A percentile compares a stretch with the other conserved stretches of the same genome.
phyloP scores from a whole-genome alignment of 257 asterid genomes.

The Rehmannia glutinosa region DNA sequence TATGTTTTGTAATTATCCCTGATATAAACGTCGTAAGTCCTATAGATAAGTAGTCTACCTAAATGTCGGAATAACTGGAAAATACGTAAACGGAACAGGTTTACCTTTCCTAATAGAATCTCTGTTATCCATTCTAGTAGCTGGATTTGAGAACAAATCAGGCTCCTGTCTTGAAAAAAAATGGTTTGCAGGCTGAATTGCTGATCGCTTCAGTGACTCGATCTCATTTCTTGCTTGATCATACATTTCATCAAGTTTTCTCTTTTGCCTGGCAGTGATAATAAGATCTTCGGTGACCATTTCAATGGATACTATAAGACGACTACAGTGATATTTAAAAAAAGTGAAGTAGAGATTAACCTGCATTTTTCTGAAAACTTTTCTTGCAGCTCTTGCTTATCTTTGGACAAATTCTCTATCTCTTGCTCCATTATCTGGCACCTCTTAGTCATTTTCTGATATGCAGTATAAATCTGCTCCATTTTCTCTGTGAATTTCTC shows the following conservation, averaged over 20 bases:
- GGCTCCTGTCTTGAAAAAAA: conserved; percentile 65
- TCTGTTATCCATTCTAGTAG: conserved; percentile 59
- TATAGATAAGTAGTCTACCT: neutral
- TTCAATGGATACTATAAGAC: neutral
- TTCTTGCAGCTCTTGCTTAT: conserved; percentile 90
- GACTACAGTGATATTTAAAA: neutral
- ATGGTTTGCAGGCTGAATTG: conserved; percentile 71
- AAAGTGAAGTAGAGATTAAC: conserved; percentile 28
- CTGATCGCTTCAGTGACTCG: conserved; percentile 69
- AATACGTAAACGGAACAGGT: conserved; percentile 21
- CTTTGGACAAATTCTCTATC: conserved; percentile 70
- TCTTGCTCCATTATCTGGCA: conserved; percentile 93
- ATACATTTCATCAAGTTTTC: conserved; percentile 98
- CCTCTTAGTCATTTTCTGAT: conserved; percentile 79
- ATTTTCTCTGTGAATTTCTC: conserved; percentile 80
- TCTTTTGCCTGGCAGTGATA: conserved; percentile 68
- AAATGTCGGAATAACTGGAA: neutral
- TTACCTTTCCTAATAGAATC: conserved; percentile 72
- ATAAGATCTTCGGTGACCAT: conserved; percentile 21
- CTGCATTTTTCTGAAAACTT: conserved; percentile 92
- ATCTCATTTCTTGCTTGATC: conserved; percentile 83
- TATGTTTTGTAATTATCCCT: neutral
- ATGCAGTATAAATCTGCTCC: conserved; percentile 82
- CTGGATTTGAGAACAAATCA: conserved; percentile 69
- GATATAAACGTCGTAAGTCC: too few species aligned